Evolutionary conservation across 495 filamentous ascomycete genomes (phyloP), one percentile per base, ranked within the genome.

Genomic region (Aspergillus nidulans): DNA sequence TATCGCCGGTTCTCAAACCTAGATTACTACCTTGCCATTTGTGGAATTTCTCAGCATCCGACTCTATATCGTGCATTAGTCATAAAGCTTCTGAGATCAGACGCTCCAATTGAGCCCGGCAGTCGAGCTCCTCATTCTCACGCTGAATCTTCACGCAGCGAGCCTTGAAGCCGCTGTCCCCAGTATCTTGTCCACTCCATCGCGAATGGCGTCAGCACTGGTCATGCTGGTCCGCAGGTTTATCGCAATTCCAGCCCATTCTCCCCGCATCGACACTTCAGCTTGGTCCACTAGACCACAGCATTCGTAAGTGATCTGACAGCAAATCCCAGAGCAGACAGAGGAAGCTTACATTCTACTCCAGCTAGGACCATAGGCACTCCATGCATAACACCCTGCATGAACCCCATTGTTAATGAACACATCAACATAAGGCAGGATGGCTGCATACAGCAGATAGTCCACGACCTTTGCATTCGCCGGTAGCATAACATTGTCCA

Each of bases 291-390:
- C 50, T 53, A 32, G 1, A 25, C 19, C 9, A 34, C 4, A 20
- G 34, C 48, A 44, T 30, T 21, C 10, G 23, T 53, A n/a, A 30
- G 41, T 12, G 15, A 7, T 6, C 2, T 13, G 30, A 12, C 10
- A 6, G 10, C n/a, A n/a, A 8, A 24, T 24, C 4, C 1, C n/a
- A 24, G 1, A 23, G 16, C 18, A 19, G 7, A 28, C 2, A 16
- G 44, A 13, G 25, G 4, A 16, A 12, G 32, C 50, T 18, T 34
- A 53, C 50, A 26, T 19, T 40, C 50, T 9, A 24, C 18, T 44
- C 50, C 50, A 0, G 39, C 50, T 4, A 53, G 21, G 39, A 53
- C 50, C 50, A 53, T 53, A 24, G 50, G 50, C 6, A 53, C 25
- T 8, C 50, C 50, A 23, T 53, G 9, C 50, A 53, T 53, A 10